Evolutionary conservation across 257 asterid genomes (phyloP).

Genomic region (Solanum chmielewskii): DNA sequence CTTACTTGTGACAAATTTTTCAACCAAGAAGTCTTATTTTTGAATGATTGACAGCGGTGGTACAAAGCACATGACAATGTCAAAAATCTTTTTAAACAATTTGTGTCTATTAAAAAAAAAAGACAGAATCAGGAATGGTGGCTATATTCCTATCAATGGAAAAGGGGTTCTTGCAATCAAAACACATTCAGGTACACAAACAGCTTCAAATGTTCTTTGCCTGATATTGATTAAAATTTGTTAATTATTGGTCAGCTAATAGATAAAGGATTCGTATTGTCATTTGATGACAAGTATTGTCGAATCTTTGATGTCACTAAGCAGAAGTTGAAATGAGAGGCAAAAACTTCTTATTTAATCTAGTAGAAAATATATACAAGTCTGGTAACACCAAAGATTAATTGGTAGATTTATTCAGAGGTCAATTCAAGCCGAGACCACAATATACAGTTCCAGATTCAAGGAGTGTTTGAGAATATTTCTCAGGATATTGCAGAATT

Average conservation of each 20-base stretch:
- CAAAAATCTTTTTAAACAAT: too few relatives aligned
- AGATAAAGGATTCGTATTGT: neutral
- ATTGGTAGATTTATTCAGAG: neutral
- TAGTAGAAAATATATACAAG: neutral
- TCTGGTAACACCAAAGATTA: neutral
- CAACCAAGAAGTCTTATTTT: too few relatives aligned
- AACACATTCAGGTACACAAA: neutral
- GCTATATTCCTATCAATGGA: neutral
- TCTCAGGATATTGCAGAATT: neutral
- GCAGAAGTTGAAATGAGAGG: neutral
- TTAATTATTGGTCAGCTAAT: neutral
- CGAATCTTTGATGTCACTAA: neutral
- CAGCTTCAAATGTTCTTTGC: neutral
- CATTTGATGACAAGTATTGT: neutral
- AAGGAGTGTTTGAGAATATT: neutral
- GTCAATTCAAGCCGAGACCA: neutral
- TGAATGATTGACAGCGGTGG: too few relatives aligned
- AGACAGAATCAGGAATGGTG: neutral
- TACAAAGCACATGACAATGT: too few relatives aligned
- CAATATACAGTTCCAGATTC: neutral
- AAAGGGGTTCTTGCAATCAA: neutral
- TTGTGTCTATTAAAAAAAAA: neutral
- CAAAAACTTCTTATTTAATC: too few relatives aligned
- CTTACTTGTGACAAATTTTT: too few relatives aligned
- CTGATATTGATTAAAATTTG: neutral